Percentiles rank a stretch among this genome's conserved stretches.
These are phyloP conservation scores for Mortierella antarctica DNA, from an alignment of 192 early-diverging fungal species.

Conservation along the genomic window DNA sequence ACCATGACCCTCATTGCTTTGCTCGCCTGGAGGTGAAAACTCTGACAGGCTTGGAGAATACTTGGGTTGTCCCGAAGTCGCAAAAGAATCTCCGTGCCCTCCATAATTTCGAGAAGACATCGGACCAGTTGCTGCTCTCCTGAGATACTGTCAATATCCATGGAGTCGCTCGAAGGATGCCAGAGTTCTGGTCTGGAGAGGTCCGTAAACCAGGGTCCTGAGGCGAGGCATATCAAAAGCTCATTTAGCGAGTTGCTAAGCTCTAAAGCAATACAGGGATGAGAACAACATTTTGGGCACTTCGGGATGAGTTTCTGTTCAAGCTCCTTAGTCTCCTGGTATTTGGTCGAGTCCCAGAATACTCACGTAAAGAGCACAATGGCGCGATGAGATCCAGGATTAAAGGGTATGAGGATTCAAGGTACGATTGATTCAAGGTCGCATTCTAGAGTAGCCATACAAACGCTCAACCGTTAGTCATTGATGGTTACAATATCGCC, in stretches of 20 bases:
- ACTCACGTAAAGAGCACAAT: constrained; percentile 8
- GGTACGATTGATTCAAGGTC: constrained; percentile 17
- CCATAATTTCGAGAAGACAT: constrained; percentile 1
- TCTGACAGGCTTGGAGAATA: constrained; percentile 19
- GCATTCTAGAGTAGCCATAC: constrained; percentile 15
- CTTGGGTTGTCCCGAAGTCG: constrained; percentile 16
- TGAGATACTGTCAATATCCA: constrained; percentile 3
- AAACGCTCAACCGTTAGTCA: background rate
- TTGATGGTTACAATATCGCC: background rate
- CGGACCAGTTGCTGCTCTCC: constrained; percentile 19
- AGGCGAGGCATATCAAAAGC: constrained; percentile 32
- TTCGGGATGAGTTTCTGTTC: no score
- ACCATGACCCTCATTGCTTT: constrained; percentile 41
- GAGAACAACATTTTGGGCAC: background rate
- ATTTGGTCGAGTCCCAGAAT: background rate
- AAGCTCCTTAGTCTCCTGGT: no score
- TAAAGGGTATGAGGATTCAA: constrained; percentile 31
- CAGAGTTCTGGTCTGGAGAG: constrained; percentile 24
- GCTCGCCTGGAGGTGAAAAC: constrained; percentile 16
- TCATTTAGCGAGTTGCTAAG: constrained; percentile 13
- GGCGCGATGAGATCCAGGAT: constrained; percentile 35
- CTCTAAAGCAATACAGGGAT: background rate
- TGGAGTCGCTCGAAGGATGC: background rate
- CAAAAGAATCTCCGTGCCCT: constrained; percentile 29
- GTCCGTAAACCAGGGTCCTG: constrained; percentile 40